Percentiles rank a stretch among this genome's conserved stretches.
These are phyloP conservation scores for Isabelozyma heimii DNA, from an alignment of 805 yeast species.

Conservation along the genomic window DNA sequence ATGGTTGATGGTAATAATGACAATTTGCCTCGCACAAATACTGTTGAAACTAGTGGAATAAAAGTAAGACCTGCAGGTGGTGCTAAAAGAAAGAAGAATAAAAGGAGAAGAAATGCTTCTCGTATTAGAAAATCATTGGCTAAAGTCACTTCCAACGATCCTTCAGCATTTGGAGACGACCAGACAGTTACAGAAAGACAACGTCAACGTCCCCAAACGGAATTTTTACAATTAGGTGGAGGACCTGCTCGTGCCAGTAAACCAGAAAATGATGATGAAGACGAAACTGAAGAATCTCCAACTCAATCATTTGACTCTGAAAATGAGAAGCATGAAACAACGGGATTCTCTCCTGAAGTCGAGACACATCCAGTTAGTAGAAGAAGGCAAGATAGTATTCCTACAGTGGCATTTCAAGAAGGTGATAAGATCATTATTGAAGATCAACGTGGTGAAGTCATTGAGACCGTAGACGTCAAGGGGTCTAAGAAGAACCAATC, in stretches of 20 bases:
- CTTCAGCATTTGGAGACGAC: slow-evolving; percentile 5
- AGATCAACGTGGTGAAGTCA: slow-evolving; percentile 78
- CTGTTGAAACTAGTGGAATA: slow-evolving; percentile 61
- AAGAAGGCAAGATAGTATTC: slow-evolving; percentile 11
- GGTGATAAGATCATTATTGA: slow-evolving; percentile 73
- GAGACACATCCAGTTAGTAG: not conserved
- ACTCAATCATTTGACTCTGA: slow-evolving; percentile 5
- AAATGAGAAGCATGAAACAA: not conserved
- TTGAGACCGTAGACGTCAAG: slow-evolving; percentile 49
- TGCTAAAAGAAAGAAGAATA: slow-evolving; percentile 50
- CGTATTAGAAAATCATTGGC: slow-evolving; percentile 33
- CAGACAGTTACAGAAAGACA: slow-evolving; percentile 21
- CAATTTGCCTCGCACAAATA: slow-evolving; percentile 27
- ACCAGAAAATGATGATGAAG: slow-evolving; percentile 2
- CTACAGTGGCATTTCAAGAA: slow-evolving; percentile 52
- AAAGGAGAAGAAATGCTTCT: slow-evolving; percentile 30
- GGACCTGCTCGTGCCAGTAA: slow-evolving; percentile 12
- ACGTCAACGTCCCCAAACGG: slow-evolving; percentile 37
- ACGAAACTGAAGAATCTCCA: slow-evolving; percentile 2
- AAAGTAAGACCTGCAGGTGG: slow-evolving; percentile 76
- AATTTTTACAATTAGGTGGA: slow-evolving; percentile 39
- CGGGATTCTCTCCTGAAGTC: not conserved
- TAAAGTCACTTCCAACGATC: slow-evolving; percentile 14
- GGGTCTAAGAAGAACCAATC: slow-evolving; percentile 9
- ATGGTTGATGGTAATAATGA: slow-evolving; percentile 7